Evolutionary conservation across 2,329 filamentous ascomycete genomes (phyloP), one percentile per base, ranked within the genome.

Genomic region (Orbilia ellipsospora): DNA sequence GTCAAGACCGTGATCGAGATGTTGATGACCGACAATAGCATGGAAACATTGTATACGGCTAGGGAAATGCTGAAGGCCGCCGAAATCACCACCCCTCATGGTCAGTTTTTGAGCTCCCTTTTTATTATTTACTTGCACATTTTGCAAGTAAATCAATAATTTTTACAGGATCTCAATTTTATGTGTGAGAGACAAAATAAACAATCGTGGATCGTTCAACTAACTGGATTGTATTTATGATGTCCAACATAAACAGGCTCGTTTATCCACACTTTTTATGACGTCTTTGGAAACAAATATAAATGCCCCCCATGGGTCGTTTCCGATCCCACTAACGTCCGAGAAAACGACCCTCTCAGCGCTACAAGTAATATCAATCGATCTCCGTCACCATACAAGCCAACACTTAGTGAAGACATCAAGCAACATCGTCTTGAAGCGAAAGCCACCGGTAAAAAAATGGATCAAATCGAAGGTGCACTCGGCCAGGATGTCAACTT

Each of bases 21-120:
- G 20, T 40, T 75, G 10, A 44, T 42, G 52, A 23, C 16, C 5
- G 64, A 75, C 28, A 13, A 54, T 15, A 75, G 72, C 20, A 54
- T 64, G 2, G 45, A 55, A 13, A 52, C 60, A n/a, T 20, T 75
- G 18, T 7, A 28, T 8, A 69, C 45, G 8, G 64, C 64, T 5
- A 68, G 64, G 31, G 59, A 69, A 20, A 65, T 75, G 36, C 60
- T 75, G n/a, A n/a, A 40, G 15, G 64, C 64, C 4, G 59, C 72
- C 26, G 72, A 75, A 52, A 69, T 75, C 28, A 75, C 64, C 12
- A 40, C 45, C 15, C 72, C 72, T 20, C 60, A 52, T 31, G 72
- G 62, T 62, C 28, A 12, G 42, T 50, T 45, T 23, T 48, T n/a
- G n/a, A 23, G 6, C 23, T 18, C 45, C n/a, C 15, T 26, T n/a